A percentile compares a stretch with the other conserved stretches of the same genome.
Conservation (phyloP, 1,284 basidiomycete species). For the Pseudozyma flocculosa region DNA sequence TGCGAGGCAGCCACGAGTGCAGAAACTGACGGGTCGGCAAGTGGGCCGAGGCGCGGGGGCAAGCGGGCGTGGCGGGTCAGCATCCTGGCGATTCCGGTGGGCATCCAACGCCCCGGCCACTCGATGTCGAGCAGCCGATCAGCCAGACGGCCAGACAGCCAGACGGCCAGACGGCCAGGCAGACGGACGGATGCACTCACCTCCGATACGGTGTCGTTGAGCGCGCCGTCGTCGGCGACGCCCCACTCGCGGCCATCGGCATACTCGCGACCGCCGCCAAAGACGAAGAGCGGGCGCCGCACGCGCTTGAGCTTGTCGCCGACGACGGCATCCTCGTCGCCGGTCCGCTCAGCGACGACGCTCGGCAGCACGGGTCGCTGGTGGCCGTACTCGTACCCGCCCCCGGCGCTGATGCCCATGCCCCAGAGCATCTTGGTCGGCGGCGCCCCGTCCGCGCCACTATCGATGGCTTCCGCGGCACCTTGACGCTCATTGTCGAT, state of each 20-base stretch:
- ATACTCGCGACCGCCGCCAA: slow-evolving; percentile 70
- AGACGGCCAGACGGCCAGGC: no score
- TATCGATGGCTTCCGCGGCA: no score
- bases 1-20: slow-evolving; percentile 6
- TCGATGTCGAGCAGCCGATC: not conserved
- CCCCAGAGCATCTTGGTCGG: slow-evolving; percentile 13
- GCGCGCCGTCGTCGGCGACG: slow-evolving; percentile 66
- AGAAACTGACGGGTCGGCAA: no score
- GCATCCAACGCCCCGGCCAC: no score
- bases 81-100: no score
- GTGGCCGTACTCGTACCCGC: slow-evolving; percentile 75
- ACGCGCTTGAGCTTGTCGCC: not conserved
- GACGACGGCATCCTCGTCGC: no score
- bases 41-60: no score
- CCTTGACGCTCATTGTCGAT: no score
- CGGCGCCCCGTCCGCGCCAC: no score
- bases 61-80: no score
- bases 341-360: slow-evolving; percentile 1
- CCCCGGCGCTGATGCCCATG: slow-evolving; percentile 53
- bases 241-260: slow-evolving; percentile 63
- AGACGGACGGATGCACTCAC: not conserved
- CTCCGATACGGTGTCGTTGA: slow-evolving; percentile 63
- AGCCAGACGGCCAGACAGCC: no score
- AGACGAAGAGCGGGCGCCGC: slow-evolving; percentile 65
- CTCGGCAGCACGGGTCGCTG: slow-evolving; percentile 63